A percentile compares a stretch with the other conserved stretches of the same genome.
phyloP scores from a whole-genome alignment of 176 grass and related monocot genomes.

The Alloteropsis semialata region DNA sequence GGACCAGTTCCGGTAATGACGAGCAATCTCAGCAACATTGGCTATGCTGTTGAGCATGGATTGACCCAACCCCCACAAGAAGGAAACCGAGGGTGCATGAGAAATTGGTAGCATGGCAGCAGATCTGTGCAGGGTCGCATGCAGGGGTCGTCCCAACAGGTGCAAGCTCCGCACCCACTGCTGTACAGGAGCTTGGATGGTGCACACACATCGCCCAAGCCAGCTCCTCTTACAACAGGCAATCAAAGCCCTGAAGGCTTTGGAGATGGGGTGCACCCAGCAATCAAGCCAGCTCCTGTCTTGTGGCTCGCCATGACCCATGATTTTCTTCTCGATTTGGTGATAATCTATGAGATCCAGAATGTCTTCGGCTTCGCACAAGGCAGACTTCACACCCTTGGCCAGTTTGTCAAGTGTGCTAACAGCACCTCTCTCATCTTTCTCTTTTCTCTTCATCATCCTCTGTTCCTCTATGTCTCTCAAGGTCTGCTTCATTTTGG shows the following conservation, averaged over 20 bases:
- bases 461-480: neutral
- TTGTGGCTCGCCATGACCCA: neutral
- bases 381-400: neutral
- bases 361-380: conserved; percentile 8
- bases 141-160: too few species aligned
- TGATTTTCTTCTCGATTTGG: neutral
- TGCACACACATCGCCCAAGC: neutral
- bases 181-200: too few species aligned
- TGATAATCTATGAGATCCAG: conserved; percentile 15
- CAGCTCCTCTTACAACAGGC: neutral
- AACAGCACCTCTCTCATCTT: neutral
- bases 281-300: neutral
- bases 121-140: neutral
- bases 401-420: neutral
- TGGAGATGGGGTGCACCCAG: neutral
- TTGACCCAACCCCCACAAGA: neutral
- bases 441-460: neutral
- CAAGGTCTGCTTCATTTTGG: neutral
- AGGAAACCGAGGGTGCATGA: neutral
- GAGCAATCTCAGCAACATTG: neutral
- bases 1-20: neutral
- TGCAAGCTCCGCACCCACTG: too few species aligned
- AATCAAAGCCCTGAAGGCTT: neutral
- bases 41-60: neutral
- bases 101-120: neutral